phyloP scores from a whole-genome alignment of 495 filamentous ascomycete genomes.

The Penicillium pulvis region DNA sequence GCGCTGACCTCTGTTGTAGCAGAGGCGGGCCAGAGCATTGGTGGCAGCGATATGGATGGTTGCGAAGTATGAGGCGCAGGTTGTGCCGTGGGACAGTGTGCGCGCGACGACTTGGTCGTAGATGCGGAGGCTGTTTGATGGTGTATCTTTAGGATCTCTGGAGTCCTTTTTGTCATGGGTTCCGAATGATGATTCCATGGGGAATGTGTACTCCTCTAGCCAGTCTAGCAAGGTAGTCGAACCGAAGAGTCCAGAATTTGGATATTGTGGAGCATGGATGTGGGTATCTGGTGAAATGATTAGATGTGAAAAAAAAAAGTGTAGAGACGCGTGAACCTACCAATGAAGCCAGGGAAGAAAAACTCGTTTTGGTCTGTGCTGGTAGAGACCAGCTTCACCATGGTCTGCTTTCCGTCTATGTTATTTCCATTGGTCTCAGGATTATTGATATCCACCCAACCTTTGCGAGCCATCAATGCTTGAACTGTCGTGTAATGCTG shows the following conservation, averaged over 20 bases:
- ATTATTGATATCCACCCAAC: conserved; percentile 31
- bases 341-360: conserved; percentile 94
- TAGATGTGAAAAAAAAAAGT: conserved; percentile 34
- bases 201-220: conserved; percentile 93
- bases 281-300: conserved; percentile 66
- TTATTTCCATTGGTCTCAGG: background rate
- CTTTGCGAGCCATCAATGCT: conserved; percentile 47
- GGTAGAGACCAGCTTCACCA: conserved; percentile 30
- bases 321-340: conserved; percentile 39
- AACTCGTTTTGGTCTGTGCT: conserved; percentile 56
- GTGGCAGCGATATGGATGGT: conserved; percentile 81
- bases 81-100: conserved; percentile 88
- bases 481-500: conserved; percentile 37
- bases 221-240: conserved; percentile 89
- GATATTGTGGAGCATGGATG: conserved; percentile 92
- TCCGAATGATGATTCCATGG: conserved; percentile 74
- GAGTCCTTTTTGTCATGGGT: conserved; percentile 72
- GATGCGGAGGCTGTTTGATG: conserved; percentile 53
- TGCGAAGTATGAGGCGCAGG: conserved; percentile 91
- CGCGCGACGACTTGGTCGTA: conserved; percentile 76
- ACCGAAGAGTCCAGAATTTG: conserved; percentile 91
- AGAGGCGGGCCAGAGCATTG: conserved; percentile 84
- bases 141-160: conserved; percentile 21
- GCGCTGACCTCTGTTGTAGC: conserved; percentile 73
- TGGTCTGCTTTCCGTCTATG: background rate